phyloP scores from a whole-genome alignment of 306 rosid genomes.

The Glycine soja region DNA sequence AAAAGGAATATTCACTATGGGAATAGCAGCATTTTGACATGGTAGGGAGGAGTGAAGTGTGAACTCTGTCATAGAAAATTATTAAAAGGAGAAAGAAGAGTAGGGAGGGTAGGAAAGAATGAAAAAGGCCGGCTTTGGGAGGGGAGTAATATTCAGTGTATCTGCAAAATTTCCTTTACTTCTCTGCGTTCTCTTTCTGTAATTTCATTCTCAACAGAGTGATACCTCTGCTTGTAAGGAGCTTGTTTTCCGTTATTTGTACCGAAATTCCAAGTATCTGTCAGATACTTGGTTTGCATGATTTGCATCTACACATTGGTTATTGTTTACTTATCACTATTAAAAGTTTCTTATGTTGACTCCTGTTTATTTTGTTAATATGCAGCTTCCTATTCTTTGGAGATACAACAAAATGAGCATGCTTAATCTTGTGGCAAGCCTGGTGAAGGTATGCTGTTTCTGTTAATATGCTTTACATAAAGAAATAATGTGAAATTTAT shows the following conservation, averaged over 20 bases:
- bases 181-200: background rate
- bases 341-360: slow-evolving; percentile 31
- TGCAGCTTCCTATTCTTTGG: slow-evolving; percentile 89
- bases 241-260: background rate
- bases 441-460: slow-evolving; percentile 70
- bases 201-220: background rate
- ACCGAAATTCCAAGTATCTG: background rate
- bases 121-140: background rate
- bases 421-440: slow-evolving; percentile 87
- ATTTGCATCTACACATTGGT: slow-evolving; percentile 12
- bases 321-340: background rate
- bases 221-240: background rate
- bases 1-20: background rate
- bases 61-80: background rate
- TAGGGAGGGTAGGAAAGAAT: background rate
- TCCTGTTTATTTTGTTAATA: slow-evolving; percentile 43
- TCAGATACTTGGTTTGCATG: slow-evolving; percentile 36
- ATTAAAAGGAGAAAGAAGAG: background rate
- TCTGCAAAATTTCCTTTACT: background rate
- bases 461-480: slow-evolving; percentile 39
- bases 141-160: background rate
- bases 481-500: slow-evolving; percentile 15
- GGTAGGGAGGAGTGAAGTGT: background rate
- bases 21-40: background rate
- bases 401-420: slow-evolving; percentile 89